A percentile compares a stretch with the other conserved stretches of the same genome.
These are phyloP conservation scores for Colletotrichum acutatum DNA, from an alignment of 2,329 filamentous ascomycete genomes.

Conservation along the genomic window DNA sequence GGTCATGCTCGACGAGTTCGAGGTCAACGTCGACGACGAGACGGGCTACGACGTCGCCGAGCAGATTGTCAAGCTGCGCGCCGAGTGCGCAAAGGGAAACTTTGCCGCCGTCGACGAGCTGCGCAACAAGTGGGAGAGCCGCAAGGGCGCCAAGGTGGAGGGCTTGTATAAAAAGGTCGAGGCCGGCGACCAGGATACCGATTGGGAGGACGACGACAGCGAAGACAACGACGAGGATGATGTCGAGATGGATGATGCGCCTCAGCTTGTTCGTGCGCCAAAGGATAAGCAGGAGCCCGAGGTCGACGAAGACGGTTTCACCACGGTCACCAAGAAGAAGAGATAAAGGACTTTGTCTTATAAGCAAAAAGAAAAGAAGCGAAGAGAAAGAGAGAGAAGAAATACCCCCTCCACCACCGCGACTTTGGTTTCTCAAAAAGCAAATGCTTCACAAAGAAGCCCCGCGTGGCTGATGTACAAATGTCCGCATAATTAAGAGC, in stretches of 20 bases:
- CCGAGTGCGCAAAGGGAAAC: slow-evolving; percentile 72
- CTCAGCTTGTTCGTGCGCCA: slow-evolving; percentile 64
- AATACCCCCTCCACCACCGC: neutral
- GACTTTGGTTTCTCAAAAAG: slow-evolving; percentile 13
- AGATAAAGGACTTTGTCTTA: slow-evolving; percentile 51
- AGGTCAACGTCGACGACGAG: slow-evolving; percentile 91
- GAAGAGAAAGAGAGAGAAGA: neutral
- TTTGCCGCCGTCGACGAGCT: slow-evolving; percentile 73
- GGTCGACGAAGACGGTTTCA: slow-evolving; percentile 86
- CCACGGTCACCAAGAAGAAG: slow-evolving; percentile 78
- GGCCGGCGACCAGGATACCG: slow-evolving; percentile 67
- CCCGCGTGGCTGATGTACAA: slow-evolving; percentile 76
- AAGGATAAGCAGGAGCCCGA: slow-evolving; percentile 76
- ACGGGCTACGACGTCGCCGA: slow-evolving; percentile 79
- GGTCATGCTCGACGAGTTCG: slow-evolving; percentile 96
- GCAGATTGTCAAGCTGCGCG: slow-evolving; percentile 75
- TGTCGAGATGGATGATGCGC: slow-evolving; percentile 77
- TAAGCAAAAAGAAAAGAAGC: neutral
- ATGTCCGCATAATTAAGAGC: slow-evolving; percentile 74
- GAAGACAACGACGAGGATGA: slow-evolving; percentile 65
- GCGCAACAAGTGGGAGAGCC: slow-evolving; percentile 70
- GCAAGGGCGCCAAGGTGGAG: slow-evolving; percentile 68
- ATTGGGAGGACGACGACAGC: slow-evolving; percentile 71
- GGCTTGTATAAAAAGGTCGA: slow-evolving; percentile 66
- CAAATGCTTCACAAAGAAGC: slow-evolving; percentile 23